Evolutionary conservation across 192 early-diverging fungal species (phyloP).

Genomic region (Podila clonocystis): DNA sequence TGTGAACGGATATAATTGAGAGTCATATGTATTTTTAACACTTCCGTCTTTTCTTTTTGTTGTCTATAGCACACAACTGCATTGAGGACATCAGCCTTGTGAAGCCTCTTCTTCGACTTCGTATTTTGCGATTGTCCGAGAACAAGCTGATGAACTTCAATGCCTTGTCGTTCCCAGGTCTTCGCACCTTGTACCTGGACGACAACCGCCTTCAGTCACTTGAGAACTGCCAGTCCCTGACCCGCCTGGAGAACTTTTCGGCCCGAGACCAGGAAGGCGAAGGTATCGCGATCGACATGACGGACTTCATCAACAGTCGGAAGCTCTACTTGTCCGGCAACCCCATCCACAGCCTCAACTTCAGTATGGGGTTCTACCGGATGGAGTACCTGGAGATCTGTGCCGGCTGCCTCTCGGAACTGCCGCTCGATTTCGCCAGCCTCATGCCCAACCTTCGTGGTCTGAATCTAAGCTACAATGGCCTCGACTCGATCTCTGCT

Average conservation of each 20-base stretch:
- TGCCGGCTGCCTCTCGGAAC: constrained; percentile 48
- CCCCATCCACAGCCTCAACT: constrained; percentile 41
- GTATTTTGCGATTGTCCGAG: constrained; percentile 49
- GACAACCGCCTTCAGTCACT: constrained; percentile 53
- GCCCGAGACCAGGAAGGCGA: constrained; percentile 58
- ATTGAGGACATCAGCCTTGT: constrained; percentile 55
- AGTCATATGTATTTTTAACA: neutral
- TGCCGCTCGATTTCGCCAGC: constrained; percentile 51
- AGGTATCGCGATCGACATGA: constrained; percentile 50
- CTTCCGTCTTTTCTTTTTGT: neutral
- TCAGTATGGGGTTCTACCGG: constrained; percentile 51
- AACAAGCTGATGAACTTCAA: constrained; percentile 55
- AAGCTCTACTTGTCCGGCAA: constrained; percentile 46
- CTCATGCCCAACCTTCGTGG: constrained; percentile 53
- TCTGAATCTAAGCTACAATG: constrained; percentile 55
- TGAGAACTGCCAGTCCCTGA: constrained; percentile 44
- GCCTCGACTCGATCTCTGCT: constrained; percentile 44
- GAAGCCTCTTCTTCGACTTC: constrained; percentile 39
- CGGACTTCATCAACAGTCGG: constrained; percentile 46
- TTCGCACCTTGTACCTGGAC: constrained; percentile 56
- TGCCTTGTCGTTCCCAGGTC: constrained; percentile 51
- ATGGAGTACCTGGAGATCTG: constrained; percentile 61
- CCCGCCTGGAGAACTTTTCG: constrained; percentile 53
- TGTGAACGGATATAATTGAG: neutral
- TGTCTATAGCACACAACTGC: constrained; percentile 48